phyloP scores from a whole-genome alignment of 805 yeast genomes.

The Maudiozyma turicensis region DNA sequence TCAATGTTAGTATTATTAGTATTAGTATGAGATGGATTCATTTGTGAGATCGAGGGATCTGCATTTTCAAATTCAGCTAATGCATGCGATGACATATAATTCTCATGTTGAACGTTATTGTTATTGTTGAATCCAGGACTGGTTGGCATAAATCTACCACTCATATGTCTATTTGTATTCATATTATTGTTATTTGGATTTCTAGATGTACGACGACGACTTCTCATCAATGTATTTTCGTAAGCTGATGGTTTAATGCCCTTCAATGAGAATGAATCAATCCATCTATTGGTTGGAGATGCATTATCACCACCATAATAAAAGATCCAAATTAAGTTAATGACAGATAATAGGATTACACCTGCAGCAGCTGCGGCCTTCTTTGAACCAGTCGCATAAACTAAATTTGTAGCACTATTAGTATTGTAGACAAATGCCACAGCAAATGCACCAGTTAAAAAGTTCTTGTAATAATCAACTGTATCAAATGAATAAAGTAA shows the following conservation, averaged over 20 bases:
- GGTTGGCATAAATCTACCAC: not conserved
- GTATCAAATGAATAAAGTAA: slow-evolving; percentile 50
- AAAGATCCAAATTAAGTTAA: slow-evolving; percentile 76
- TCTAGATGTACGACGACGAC: slow-evolving; percentile 15
- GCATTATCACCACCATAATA: slow-evolving; percentile 87
- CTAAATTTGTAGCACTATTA: slow-evolving; percentile 70
- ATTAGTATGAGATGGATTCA: not conserved
- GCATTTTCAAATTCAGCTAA: slow-evolving; percentile 54
- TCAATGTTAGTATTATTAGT: not conserved
- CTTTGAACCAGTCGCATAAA: slow-evolving; percentile 56
- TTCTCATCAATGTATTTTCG: slow-evolving; percentile 19
- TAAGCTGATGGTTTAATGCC: slow-evolving; percentile 34
- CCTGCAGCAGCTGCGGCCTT: slow-evolving; percentile 90
- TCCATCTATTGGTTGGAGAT: slow-evolving; percentile 74
- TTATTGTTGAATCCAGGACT: slow-evolving; percentile 4
- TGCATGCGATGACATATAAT: slow-evolving; percentile 42
- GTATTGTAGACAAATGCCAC: slow-evolving; percentile 78
- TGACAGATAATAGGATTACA: slow-evolving; percentile 68
- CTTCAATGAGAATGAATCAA: slow-evolving; percentile 69
- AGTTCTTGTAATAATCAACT: slow-evolving; percentile 57
- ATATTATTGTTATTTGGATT: not conserved
- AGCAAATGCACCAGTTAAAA: slow-evolving; percentile 34
- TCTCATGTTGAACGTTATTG: slow-evolving; percentile 9
- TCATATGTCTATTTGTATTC: not conserved
- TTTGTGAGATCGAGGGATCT: slow-evolving; percentile 13